These are phyloP conservation scores for Fusarium scirpi DNA, from an alignment of 2,329 filamentous ascomycete species.

Conservation along the genomic window DNA sequence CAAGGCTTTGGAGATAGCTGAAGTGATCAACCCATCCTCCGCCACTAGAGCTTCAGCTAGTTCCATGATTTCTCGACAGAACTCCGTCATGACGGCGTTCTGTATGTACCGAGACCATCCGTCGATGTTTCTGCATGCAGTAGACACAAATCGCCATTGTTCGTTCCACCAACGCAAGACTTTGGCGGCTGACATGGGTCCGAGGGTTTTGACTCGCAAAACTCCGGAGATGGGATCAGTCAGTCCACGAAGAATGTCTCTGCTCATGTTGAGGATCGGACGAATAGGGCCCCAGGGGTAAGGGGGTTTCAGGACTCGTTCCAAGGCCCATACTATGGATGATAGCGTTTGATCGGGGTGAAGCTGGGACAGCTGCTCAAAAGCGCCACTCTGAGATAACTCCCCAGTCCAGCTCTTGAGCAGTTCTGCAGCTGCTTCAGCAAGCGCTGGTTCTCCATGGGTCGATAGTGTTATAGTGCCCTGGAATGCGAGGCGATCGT, in stretches of 20 bases:
- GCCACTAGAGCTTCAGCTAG: conserved; percentile 88
- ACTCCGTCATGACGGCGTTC: conserved; percentile 85
- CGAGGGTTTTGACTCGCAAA: conserved; percentile 66
- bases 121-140: conserved; percentile 86
- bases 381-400: conserved; percentile 57
- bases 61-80: conserved; percentile 95
- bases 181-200: conserved; percentile 70
- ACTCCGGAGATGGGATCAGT: conserved; percentile 68
- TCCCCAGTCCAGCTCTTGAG: conserved; percentile 85
- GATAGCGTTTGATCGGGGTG: conserved; percentile 57
- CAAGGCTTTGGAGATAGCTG: conserved; percentile 64
- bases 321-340: conserved; percentile 58
- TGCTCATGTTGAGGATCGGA: conserved; percentile 67
- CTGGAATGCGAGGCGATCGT: conserved; percentile 74
- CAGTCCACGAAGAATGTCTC: conserved; percentile 67
- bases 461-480: conserved; percentile 84
- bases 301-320: conserved; percentile 52
- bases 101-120: conserved; percentile 82
- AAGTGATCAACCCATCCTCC: conserved; percentile 85
- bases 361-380: conserved; percentile 55
- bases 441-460: conserved; percentile 82
- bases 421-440: conserved; percentile 82
- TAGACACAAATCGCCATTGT: conserved; percentile 84
- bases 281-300: conserved; percentile 68
- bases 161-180: conserved; percentile 85